Percentiles rank a stretch among this genome's conserved stretches.
Evolutionary conservation across 306 rosid genomes (phyloP).

Genomic region (Vicia sativa): DNA sequence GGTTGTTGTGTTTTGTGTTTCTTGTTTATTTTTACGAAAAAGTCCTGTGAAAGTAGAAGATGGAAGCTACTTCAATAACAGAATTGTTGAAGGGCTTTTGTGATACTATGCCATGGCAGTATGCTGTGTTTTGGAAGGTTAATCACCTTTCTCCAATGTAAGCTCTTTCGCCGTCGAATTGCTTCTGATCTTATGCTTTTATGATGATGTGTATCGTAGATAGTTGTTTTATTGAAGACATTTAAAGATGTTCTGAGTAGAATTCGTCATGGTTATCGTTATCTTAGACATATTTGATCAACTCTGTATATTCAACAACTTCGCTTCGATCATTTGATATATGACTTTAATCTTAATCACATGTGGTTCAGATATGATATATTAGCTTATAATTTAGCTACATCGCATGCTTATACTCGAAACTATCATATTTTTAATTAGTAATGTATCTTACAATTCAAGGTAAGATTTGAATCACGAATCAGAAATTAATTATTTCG

Average conservation of each 20-base stretch:
- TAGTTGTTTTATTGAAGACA: conserved; percentile 1
- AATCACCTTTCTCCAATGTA: conserved; percentile 52
- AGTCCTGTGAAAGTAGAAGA: conserved; percentile 37
- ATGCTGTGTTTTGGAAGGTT: conserved; percentile 96
- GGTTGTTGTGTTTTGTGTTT: conserved; percentile 36
- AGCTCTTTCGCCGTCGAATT: conserved; percentile 37
- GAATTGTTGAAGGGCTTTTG: conserved; percentile 73
- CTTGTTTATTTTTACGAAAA: conserved; percentile 26
- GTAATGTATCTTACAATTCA: no score
- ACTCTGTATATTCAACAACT: no score
- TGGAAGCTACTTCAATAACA: conserved; percentile 61
- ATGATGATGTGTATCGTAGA: not conserved
- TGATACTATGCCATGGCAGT: conserved; percentile 68
- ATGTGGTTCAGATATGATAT: no score
- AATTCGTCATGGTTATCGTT: not conserved
- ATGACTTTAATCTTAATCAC: no score
- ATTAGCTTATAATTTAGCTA: no score
- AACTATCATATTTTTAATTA: no score
- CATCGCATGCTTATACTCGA: no score
- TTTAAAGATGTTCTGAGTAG: not conserved
- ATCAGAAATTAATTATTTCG: no score
- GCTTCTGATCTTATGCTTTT: conserved; percentile 9
- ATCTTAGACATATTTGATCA: no score
- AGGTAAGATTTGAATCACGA: no score
- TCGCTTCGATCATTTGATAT: no score